phyloP scores from a whole-genome alignment of 805 yeast species.

The Candida pseudoglaebosa region DNA sequence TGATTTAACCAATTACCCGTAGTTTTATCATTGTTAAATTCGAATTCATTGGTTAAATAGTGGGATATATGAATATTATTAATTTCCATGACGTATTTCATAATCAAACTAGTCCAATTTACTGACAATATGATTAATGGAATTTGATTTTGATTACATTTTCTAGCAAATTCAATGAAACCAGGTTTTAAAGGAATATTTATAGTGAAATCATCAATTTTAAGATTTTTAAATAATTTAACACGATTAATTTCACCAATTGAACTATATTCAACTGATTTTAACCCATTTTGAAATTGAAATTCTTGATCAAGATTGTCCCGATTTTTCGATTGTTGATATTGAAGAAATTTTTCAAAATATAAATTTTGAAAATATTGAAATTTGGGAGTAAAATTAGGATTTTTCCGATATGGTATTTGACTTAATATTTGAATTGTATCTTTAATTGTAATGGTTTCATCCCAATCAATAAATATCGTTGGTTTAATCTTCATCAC shows the following conservation, averaged over 20 bases:
- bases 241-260: conserved; percentile 36
- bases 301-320: conserved; percentile 38
- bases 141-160: conserved; percentile 15
- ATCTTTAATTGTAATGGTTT: conserved; percentile 54
- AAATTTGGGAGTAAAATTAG: conserved; percentile 36
- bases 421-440: conserved; percentile 51
- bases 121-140: conserved; percentile 51
- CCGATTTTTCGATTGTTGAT: conserved; percentile 16
- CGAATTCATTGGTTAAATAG: conserved; percentile 48
- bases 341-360: conserved; percentile 28
- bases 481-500: conserved; percentile 1
- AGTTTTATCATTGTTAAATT: conserved; percentile 21
- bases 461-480: conserved; percentile 62
- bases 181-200: conserved; percentile 38
- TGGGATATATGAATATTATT: conserved; percentile 16
- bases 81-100: conserved; percentile 26
- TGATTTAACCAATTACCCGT: conserved; percentile 27
- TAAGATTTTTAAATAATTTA: conserved; percentile 41
- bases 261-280: conserved; percentile 46
- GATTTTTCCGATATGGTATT: conserved; percentile 40
- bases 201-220: conserved; percentile 20
- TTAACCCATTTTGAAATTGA: conserved; percentile 43
- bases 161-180: conserved; percentile 29
- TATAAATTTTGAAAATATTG: conserved; percentile 43
- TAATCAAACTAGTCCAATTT: conserved; percentile 56